Percentiles rank a stretch among this genome's conserved stretches.
phyloP scores from a whole-genome alignment of 1,139 yeast species.

The Geotrichum carabidarum region DNA sequence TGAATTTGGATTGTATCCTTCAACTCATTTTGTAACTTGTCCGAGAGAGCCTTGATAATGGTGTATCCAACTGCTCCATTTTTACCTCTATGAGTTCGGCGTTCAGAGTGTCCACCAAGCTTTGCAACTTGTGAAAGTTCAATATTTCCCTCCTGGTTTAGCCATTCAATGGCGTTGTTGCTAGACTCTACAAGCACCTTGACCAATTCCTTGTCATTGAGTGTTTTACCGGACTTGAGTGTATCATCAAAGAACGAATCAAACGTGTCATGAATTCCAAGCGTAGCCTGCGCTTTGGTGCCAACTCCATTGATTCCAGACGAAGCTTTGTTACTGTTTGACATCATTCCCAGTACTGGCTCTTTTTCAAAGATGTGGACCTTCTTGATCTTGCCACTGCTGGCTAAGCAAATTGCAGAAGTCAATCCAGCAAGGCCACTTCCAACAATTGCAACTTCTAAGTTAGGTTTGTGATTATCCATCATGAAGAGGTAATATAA shows the following conservation, averaged over 20 bases:
- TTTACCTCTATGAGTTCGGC: slow-evolving; percentile 58
- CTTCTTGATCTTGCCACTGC: slow-evolving; percentile 3
- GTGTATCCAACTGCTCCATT: slow-evolving; percentile 67
- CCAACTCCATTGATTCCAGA: slow-evolving; percentile 77
- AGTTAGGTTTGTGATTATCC: background rate
- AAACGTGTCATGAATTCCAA: slow-evolving; percentile 50
- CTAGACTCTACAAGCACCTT: slow-evolving; percentile 47
- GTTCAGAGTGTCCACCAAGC: slow-evolving; percentile 69
- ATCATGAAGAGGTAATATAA: background rate
- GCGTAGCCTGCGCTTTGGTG: slow-evolving; percentile 50
- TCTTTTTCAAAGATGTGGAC: slow-evolving; percentile 29
- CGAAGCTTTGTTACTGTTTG: slow-evolving; percentile 71
- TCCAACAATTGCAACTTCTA: slow-evolving; percentile 11
- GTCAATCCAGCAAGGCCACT: slow-evolving; percentile 17
- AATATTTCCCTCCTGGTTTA: slow-evolving; percentile 55
- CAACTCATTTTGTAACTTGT: slow-evolving; percentile 37
- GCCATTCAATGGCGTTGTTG: slow-evolving; percentile 62
- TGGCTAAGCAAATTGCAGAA: slow-evolving; percentile 11
- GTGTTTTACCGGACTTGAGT: slow-evolving; percentile 55
- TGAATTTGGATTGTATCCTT: slow-evolving; percentile 23
- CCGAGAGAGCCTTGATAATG: slow-evolving; percentile 58
- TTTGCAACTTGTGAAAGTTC: slow-evolving; percentile 63
- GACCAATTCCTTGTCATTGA: slow-evolving; percentile 54
- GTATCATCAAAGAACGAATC: slow-evolving; percentile 63
- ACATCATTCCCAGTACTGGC: slow-evolving; percentile 13